Base-by-base conservation (phyloP, 495 filamentous ascomycete genomes). In the Talaromyces stipitatus region DNA sequence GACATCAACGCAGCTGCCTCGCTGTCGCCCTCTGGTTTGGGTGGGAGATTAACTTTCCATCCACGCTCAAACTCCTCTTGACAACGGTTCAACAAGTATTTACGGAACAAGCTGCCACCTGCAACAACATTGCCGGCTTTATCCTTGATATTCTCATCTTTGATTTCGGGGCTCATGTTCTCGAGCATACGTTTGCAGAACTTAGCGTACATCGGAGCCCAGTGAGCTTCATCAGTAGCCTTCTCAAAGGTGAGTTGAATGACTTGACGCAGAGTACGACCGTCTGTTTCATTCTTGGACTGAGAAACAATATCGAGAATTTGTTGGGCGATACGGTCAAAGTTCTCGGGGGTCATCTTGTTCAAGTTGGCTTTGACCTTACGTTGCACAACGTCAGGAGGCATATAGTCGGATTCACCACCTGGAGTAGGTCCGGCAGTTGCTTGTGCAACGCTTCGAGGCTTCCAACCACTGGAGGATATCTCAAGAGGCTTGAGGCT, bases 261-360 rank as follows among this genome's bases (percentile, higher is more conserved):
- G 67, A 97, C 91, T 70, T 99, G 94, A 62, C 94, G 87, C 52
- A 99, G 79, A 2, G 95, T 97, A 16, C 94, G 87, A 33, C 94
- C 94, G 67, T 99, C 95, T 5, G 81, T 80, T 77, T 99, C 94
- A 65, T 92, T 86, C 80, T 95, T 96, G 29, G 94, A 97, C 66
- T 99, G 94, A 9, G 82, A 85, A 30, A 92, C 90, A 64, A 99
- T 97, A 33, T 85, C 82, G 24, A 97, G 80, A 54, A 99, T 96
- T 70, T 97, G 91, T 51, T 89, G 86, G 18, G 94, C 79, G 58
- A 99, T 96, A 78, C 87, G 90, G 62, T 97, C 91, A 68, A 99
- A 99, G 64, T 97, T 97, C 74, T 97, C 94, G 1, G 94, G 94
- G 0, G 94, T 97, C 95, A 99, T 97, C 86, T 97, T 97, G 82